Conservation (phyloP, 129 eudicot species). For the Flaveria robusta region DNA sequence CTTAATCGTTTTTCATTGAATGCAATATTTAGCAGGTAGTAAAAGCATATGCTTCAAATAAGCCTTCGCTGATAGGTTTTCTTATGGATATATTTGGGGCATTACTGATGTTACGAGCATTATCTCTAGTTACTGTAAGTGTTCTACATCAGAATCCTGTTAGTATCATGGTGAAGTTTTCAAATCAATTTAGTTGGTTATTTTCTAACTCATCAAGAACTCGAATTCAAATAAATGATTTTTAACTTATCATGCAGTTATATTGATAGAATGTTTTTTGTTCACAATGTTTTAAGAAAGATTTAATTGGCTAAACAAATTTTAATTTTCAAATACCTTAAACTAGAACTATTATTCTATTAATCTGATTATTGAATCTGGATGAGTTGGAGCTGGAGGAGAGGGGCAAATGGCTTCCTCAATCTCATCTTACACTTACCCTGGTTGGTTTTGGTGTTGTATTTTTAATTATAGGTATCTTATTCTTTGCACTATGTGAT, state of each 20-base stretch:
- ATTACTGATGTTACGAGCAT: constrained; percentile 83
- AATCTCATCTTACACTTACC: constrained; percentile 77
- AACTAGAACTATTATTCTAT: not conserved
- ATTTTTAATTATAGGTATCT: constrained; percentile 98
- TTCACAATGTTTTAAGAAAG: not conserved
- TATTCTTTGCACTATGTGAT: constrained; percentile 52
- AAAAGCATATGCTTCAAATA: constrained; percentile 86
- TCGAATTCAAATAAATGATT: constrained; percentile 5
- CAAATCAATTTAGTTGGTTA: constrained; percentile 14
- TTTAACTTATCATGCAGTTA: constrained; percentile 13
- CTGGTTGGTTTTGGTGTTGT: constrained; percentile 81
- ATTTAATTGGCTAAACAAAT: not conserved
- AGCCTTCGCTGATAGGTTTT: constrained; percentile 79
- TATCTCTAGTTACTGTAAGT: constrained; percentile 94
- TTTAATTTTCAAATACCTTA: not conserved
- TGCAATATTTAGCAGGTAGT: constrained; percentile 56
- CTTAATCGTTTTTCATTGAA: not conserved
- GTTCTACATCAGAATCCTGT: not conserved
- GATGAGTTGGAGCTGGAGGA: constrained; percentile 99
- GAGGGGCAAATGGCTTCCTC: constrained; percentile 82
- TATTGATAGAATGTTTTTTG: constrained; percentile 1
- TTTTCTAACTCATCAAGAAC: constrained; percentile 2
- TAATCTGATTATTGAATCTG: constrained; percentile 22
- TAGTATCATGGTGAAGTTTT: not conserved
- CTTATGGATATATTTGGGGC: constrained; percentile 96